Base-by-base conservation (phyloP, 257 asterid species). In the Gentiana macrophylla region DNA sequence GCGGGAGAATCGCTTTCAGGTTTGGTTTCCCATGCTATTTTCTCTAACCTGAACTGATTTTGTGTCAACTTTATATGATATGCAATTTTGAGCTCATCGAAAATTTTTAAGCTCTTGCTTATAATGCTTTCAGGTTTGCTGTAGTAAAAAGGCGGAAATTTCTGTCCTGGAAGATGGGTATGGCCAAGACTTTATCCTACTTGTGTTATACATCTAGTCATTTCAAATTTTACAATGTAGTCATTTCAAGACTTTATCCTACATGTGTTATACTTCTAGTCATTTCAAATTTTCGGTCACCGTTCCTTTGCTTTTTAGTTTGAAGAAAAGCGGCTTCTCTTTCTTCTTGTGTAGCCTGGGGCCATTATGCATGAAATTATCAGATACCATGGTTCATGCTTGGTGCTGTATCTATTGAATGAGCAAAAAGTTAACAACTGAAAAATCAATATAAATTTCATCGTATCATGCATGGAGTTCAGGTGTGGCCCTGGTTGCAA, bases 1-100 rank as follows among this genome's bases (percentile, higher is more conserved):
- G 76, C 78, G 77, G 62, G 68, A 50, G 51, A 72, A 73, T 58
- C 73, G 24, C 61, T 65, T 64, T 15, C 79, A 82, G 95, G 95
- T 84, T 61, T 53, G n/a, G 35, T 32, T 45, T 68, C 41, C 49
- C 44, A n/a, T 44, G 47, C 6, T 15, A 51, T 33, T 53, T 55
- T 56, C 61, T 57, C 62, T 70, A 37, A 10, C 46, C 52, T 62
- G 49, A 55, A 57, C 62, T 36, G 24, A 24, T 2, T 56, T 49
- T 32, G 32, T 49, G 47, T 6, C 24, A 12, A 34, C 3, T 24
- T 35, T 13, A 62, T 53, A 11, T 12, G 12, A 33, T 11, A 13
- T 63, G 9, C 56, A 6, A 15, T n/a, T 7, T 36, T 54, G 41
- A 13, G 9, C 1, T 55, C 59, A 4, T 63, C 38, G 45, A 37